Percentiles rank a stretch among this genome's conserved stretches.
These are phyloP conservation scores for Phaffomyces antillensis DNA, from an alignment of 805 yeast genomes.

Conservation along the genomic window DNA sequence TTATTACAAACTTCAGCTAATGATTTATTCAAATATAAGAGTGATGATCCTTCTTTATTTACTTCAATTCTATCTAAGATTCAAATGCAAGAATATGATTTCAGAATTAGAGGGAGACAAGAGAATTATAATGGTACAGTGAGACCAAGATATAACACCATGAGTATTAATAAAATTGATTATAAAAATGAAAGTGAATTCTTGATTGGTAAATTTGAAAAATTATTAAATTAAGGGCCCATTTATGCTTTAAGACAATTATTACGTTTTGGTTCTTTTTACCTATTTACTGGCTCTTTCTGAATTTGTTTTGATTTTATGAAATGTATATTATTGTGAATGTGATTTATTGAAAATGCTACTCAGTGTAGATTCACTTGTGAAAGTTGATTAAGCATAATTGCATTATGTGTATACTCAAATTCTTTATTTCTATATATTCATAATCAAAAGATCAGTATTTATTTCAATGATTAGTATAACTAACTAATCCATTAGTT, in stretches of 20 bases:
- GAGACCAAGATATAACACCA: conserved; percentile 68
- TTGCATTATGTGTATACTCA: too few species aligned
- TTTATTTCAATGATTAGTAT: background rate
- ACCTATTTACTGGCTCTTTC: background rate
- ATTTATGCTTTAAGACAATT: background rate
- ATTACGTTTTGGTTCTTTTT: background rate
- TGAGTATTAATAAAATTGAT: conserved; percentile 45
- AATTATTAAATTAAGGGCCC: conserved; percentile 8
- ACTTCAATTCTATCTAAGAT: conserved; percentile 37
- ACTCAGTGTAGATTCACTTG: too few species aligned
- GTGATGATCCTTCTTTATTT: conserved; percentile 41
- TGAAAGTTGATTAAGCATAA: too few species aligned
- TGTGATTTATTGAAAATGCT: too few species aligned
- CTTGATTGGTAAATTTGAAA: conserved; percentile 33
- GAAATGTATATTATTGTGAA: background rate
- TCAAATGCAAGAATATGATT: conserved; percentile 62
- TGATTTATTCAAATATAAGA: conserved; percentile 38
- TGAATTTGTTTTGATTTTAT: background rate
- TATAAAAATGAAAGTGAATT: conserved; percentile 54
- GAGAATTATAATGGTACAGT: conserved; percentile 77
- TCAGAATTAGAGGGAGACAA: conserved; percentile 75
- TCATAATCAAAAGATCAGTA: too few species aligned
- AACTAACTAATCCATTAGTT: conserved; percentile 42
- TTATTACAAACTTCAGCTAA: conserved; percentile 63
- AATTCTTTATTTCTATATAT: too few species aligned